Percentiles rank a stretch among this genome's conserved stretches.
These are phyloP conservation scores for Nigrospora osmanthi DNA, from an alignment of 2,329 filamentous ascomycete genomes.

Conservation along the genomic window DNA sequence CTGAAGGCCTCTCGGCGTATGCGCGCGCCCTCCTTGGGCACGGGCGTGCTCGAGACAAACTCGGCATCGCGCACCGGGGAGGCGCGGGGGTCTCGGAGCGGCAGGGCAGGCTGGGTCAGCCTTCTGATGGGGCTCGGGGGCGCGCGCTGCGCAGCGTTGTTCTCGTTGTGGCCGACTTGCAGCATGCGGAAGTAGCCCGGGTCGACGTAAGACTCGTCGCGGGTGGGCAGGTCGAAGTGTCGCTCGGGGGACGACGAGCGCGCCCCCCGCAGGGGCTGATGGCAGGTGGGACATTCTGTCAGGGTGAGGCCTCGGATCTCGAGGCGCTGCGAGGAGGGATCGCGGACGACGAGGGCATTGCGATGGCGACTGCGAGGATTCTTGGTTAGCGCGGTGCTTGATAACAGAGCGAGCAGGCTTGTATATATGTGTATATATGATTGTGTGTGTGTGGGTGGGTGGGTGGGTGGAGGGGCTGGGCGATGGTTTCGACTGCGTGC, in stretches of 20 bases:
- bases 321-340: constrained; percentile 76
- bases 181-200: constrained; percentile 96
- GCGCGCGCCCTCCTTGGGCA: constrained; percentile 49
- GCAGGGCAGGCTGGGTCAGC: constrained; percentile 37
- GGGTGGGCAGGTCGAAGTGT: constrained; percentile 34
- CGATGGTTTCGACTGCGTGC: no score
- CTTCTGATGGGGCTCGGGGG: constrained; percentile 48
- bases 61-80: constrained; percentile 30
- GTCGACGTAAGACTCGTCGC: constrained; percentile 66
- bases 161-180: constrained; percentile 40
- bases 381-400: background rate
- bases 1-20: constrained; percentile 86
- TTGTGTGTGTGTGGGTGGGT: background rate
- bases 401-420: no score
- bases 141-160: constrained; percentile 32
- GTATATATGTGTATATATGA: background rate
- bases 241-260: constrained; percentile 40
- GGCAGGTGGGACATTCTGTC: constrained; percentile 85
- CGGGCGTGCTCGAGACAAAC: constrained; percentile 46
- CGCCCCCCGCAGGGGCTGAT: constrained; percentile 50
- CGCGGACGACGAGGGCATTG: constrained; percentile 86
- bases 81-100: constrained; percentile 12
- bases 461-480: background rate
- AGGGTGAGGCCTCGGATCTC: constrained; percentile 62
- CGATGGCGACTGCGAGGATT: constrained; percentile 65